These are phyloP conservation scores for Trichoderma gracile DNA, from an alignment of 2,329 filamentous ascomycete genomes.

Conservation along the genomic window DNA sequence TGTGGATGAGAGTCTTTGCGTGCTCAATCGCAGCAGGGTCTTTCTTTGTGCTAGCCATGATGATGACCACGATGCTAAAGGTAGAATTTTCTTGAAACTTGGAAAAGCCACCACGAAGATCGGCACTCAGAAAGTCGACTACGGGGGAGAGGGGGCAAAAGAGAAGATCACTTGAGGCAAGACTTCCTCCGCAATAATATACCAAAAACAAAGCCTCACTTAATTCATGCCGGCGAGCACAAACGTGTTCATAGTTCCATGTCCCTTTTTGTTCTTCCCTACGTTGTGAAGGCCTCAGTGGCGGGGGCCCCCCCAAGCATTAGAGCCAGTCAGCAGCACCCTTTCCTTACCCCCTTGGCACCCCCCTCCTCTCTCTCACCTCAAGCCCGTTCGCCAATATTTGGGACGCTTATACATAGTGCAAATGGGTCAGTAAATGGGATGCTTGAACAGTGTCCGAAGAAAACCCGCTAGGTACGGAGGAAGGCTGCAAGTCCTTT, in stretches of 20 bases:
- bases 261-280: not conserved
- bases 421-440: conserved; percentile 14
- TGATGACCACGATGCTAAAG: conserved; percentile 9
- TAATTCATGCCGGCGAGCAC: conserved; percentile 1
- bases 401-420: conserved; percentile 13
- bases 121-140: not conserved
- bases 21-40: conserved; percentile 45
- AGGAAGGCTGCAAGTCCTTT: not conserved
- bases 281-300: conserved; percentile 3
- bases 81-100: not conserved
- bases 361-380: not conserved
- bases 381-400: not conserved
- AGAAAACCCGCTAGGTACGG: conserved; percentile 14
- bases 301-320: conserved; percentile 2
- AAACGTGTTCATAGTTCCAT: conserved; percentile 21
- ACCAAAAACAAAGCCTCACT: not conserved
- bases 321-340: conserved; percentile 19
- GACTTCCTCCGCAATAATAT: conserved; percentile 9
- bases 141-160: not conserved
- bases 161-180: not conserved
- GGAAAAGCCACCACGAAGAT: not conserved
- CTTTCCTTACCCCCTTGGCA: not conserved
- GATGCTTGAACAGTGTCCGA: conserved; percentile 8
- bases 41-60: conserved; percentile 40
- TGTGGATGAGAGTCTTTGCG: conserved; percentile 51